These are phyloP conservation scores for Jimgerdemannia flammicorona DNA, from an alignment of 192 early-diverging fungal genomes.

Conservation along the genomic window DNA sequence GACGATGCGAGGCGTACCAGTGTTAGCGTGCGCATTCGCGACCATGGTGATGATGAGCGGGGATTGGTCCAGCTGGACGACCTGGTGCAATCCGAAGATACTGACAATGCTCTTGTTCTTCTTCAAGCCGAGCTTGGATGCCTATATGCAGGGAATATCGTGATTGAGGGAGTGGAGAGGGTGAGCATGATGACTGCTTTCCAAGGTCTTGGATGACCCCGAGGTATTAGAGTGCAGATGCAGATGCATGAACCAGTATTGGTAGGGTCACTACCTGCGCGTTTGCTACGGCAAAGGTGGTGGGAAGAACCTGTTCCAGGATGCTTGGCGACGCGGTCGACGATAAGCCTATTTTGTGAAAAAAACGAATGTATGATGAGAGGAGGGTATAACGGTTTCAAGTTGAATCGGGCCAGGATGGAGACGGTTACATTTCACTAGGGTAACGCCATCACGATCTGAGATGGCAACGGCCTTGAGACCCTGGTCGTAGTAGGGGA, in stretches of 20 bases:
- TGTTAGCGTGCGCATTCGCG: conserved; percentile 48
- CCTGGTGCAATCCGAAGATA: conserved; percentile 50
- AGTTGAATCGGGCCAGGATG: neutral
- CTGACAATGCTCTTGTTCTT: conserved; percentile 57
- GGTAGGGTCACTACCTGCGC: neutral
- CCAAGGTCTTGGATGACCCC: too few relatives aligned
- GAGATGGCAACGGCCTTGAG: neutral
- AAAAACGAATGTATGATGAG: neutral
- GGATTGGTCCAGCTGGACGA: conserved; percentile 58
- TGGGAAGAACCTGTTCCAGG: neutral
- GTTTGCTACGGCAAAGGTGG: neutral
- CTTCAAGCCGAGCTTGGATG: conserved; percentile 59
- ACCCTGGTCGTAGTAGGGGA: neutral
- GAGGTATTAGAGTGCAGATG: too few relatives aligned
- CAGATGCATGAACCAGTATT: neutral
- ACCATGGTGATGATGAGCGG: conserved; percentile 60
- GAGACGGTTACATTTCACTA: neutral
- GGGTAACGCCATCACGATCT: neutral
- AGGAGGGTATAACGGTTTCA: neutral
- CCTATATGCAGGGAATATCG: conserved; percentile 20
- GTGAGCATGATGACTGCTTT: too few relatives aligned
- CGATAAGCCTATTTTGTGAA: neutral
- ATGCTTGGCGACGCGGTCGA: neutral
- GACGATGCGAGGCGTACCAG: conserved; percentile 29
- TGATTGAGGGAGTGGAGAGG: too few relatives aligned